Evolutionary conservation across 768 basidiomycete genomes (phyloP).

Genomic region (Boletus reticulatus): DNA sequence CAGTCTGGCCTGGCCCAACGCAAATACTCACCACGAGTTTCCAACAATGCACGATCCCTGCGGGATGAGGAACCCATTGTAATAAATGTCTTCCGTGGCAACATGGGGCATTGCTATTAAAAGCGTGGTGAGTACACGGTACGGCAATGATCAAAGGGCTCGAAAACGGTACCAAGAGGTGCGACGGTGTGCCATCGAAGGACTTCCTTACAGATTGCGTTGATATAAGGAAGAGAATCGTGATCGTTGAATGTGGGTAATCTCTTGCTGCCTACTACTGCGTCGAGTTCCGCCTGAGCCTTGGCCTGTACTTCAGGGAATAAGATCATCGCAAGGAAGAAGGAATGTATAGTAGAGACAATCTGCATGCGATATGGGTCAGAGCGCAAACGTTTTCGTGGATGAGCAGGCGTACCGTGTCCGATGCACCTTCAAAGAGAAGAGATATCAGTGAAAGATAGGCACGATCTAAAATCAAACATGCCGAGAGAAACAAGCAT

Average conservation of each 20-base stretch:
- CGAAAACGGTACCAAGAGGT: conserved; percentile 19
- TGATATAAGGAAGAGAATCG: conserved; percentile 24
- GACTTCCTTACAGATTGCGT: conserved; percentile 25
- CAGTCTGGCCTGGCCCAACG: neutral
- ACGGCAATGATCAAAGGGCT: conserved; percentile 6
- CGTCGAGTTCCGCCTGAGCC: conserved; percentile 25
- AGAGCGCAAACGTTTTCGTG: conserved; percentile 32
- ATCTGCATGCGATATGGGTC: neutral
- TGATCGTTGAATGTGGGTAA: conserved; percentile 21
- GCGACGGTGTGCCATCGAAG: conserved; percentile 21
- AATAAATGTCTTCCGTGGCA: conserved; percentile 19
- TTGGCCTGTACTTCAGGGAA: conserved; percentile 24
- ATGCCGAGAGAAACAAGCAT: conserved; percentile 7
- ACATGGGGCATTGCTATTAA: conserved; percentile 16
- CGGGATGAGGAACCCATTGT: conserved; percentile 16
- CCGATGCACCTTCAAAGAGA: conserved; percentile 37
- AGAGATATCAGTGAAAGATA: neutral
- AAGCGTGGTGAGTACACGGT: neutral
- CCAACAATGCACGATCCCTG: conserved; percentile 24
- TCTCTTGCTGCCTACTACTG: conserved; percentile 19
- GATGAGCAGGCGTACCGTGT: conserved; percentile 40
- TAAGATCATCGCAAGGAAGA: conserved; percentile 26
- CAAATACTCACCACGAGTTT: conserved; percentile 23
- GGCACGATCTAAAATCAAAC: neutral
- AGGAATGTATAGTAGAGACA: conserved; percentile 15